Evolutionary conservation across 2,329 filamentous ascomycete genomes (phyloP).

Genomic region (Tolypocladium amazonense): DNA sequence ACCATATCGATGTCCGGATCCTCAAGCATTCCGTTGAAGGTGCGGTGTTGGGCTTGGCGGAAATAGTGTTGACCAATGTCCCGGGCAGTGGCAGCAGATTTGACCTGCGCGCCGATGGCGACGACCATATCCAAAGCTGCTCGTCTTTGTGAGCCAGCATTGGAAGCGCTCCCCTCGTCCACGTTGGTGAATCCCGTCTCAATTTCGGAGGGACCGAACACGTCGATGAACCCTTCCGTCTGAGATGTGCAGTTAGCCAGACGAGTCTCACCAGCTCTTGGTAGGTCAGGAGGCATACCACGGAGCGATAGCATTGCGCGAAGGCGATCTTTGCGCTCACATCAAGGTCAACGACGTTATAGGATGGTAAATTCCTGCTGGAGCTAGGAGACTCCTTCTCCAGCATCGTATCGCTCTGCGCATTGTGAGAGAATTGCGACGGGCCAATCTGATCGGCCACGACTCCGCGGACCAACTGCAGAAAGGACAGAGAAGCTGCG

Average conservation of each 20-base stretch:
- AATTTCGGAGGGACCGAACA: conserved; percentile 18
- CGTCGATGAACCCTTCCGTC: conserved; percentile 23
- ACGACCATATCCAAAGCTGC: conserved; percentile 29
- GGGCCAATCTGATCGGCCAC: conserved; percentile 40
- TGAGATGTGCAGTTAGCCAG: conserved; percentile 4
- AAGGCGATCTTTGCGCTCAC: conserved; percentile 6
- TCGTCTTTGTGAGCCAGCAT: conserved; percentile 2
- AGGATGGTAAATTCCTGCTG: neutral
- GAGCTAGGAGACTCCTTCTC: conserved; percentile 26
- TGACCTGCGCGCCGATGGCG: conserved; percentile 41
- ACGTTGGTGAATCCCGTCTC: conserved; percentile 10
- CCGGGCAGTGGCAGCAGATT: conserved; percentile 16
- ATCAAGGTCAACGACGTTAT: conserved; percentile 5
- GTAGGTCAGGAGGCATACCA: conserved; percentile 3
- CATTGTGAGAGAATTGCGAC: conserved; percentile 40
- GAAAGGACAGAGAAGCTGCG: conserved; percentile 43
- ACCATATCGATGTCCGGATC: conserved; percentile 43
- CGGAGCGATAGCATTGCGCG: conserved; percentile 9
- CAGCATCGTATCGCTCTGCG: conserved; percentile 40
- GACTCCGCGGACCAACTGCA: conserved; percentile 39
- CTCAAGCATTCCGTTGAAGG: conserved; percentile 40
- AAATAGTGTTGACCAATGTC: conserved; percentile 28
- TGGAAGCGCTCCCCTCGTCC: too few species aligned
- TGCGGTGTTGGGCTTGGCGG: conserved; percentile 32
- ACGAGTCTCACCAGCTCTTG: neutral